Evolutionary conservation across 2,329 filamentous ascomycete genomes (phyloP), one percentile per base, ranked within the genome.

Genomic region (Hypocreales sp.): DNA sequence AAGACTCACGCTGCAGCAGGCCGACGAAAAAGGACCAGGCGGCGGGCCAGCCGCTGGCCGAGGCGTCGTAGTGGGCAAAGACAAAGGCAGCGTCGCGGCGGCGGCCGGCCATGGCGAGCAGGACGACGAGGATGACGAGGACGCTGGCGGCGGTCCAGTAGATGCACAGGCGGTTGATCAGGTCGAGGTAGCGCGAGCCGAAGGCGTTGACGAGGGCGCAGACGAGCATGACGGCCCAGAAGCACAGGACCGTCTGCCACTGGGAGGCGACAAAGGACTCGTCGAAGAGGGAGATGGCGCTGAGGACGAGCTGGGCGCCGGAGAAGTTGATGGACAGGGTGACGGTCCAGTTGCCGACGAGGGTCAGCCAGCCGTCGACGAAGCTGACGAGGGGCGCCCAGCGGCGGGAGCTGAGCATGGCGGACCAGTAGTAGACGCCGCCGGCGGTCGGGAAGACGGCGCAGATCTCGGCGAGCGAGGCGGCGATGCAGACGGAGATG

Each of bases 161-260:
- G 37, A 84, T 78, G 20, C 78, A 79, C 19, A 65, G 53, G 45
- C 79, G 75, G 48, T 77, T 83, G 42, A 83, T 61, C 20, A 67
- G 58, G 2, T 78, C 76, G 18, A 84, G 56, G 7, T 73, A 47
- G 2, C 44, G 37, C n/a, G 52, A 51, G 16, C 65, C 61, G 37
- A 81, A 77, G 6, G 72, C 69, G 37, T 82, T 83, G 47, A 82
- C 58, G 29, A 69, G 33, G 34, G 79, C 73, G 23, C 72, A 74
- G 12, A 67, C 51, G 18, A 74, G 34, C 33, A 71, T 77, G 40
- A 74, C 73, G 12, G 57, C 74, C 39, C 78, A 67, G 48, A 82
- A 83, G 36, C 81, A 76, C 24, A 82, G 53, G 43, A 83, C 81
- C 30, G 79, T 74, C 47, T 83, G 77, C 73, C 76, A 82, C 14